These are phyloP conservation scores for Rosa lucieae DNA, from an alignment of 306 rosid species.

Conservation along the genomic window DNA sequence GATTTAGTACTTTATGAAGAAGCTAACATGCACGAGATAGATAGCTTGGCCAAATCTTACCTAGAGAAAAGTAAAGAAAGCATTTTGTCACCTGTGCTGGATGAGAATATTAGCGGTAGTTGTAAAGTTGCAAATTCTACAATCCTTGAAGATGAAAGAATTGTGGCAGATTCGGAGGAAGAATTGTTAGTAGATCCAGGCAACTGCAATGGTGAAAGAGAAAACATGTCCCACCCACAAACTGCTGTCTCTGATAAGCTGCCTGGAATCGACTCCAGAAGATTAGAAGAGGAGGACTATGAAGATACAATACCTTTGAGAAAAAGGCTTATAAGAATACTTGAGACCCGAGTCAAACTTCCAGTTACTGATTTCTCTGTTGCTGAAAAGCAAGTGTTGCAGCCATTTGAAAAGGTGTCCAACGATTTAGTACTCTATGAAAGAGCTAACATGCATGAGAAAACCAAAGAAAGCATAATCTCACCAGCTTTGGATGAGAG, in stretches of 20 bases:
- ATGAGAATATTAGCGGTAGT: constrained; percentile 7
- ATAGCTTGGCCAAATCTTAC: not conserved
- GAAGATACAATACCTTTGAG: constrained; percentile 13
- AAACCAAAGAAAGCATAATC: not conserved
- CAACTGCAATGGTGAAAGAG: constrained; percentile 14
- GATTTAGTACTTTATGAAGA: constrained; percentile 13
- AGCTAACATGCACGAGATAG: constrained; percentile 16
- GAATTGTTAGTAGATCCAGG: constrained; percentile 14
- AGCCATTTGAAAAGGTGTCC: constrained; percentile 10
- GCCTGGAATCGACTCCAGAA: not conserved
- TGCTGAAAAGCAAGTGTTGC: constrained; percentile 21
- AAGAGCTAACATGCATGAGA: constrained; percentile 16
- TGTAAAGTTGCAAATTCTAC: constrained; percentile 1
- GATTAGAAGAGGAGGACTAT: not conserved
- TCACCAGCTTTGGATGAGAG: constrained; percentile 8
- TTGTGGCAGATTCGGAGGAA: constrained; percentile 21
- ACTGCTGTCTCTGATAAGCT: constrained; percentile 4
- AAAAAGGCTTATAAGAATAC: constrained; percentile 10
- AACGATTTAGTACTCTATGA: constrained; percentile 15
- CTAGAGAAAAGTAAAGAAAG: constrained; percentile 4
- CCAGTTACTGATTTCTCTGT: constrained; percentile 12
- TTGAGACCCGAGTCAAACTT: constrained; percentile 1
- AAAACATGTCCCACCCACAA: not conserved
- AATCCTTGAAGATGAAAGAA: constrained; percentile 13
- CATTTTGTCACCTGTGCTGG: constrained; percentile 9